These are phyloP conservation scores for Kodamaea anthophila DNA, from an alignment of 1,139 yeast genomes.

Conservation along the genomic window DNA sequence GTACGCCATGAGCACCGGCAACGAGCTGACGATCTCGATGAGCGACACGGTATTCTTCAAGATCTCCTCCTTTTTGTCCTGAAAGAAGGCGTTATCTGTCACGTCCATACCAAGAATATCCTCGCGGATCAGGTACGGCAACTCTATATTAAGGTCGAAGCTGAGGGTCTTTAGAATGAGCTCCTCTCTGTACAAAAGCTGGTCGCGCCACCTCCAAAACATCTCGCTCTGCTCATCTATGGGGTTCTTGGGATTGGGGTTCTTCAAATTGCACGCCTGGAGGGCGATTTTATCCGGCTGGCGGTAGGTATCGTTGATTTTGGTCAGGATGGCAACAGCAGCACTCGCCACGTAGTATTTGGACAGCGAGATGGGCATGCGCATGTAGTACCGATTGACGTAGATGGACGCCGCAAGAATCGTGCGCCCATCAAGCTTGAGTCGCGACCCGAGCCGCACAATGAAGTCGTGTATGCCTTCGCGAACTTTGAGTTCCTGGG, in stretches of 20 bases:
- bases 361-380: conserved; percentile 39
- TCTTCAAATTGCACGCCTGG: conserved; percentile 31
- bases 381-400: conserved; percentile 37
- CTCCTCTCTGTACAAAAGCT: conserved; percentile 40
- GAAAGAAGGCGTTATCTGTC: conserved; percentile 12
- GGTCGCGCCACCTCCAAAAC: conserved; percentile 46
- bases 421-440: conserved; percentile 40
- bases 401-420: conserved; percentile 41
- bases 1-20: conserved; percentile 34
- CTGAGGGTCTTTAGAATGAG: conserved; percentile 34
- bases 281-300: conserved; percentile 42
- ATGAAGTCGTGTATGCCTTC: conserved; percentile 39
- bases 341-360: conserved; percentile 44
- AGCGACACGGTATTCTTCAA: conserved; percentile 30
- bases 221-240: conserved; percentile 37
- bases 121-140: conserved; percentile 35
- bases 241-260: conserved; percentile 20
- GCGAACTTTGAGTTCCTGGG: conserved; percentile 34
- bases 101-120: conserved; percentile 10
- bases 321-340: conserved; percentile 39
- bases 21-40: conserved; percentile 36
- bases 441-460: conserved; percentile 29
- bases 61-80: conserved; percentile 24
- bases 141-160: conserved; percentile 34
- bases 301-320: conserved; percentile 38